Percentiles rank a stretch among this genome's conserved stretches.
These are phyloP conservation scores for Xylariaceae sp. DNA, from an alignment of 2,329 filamentous ascomycete species.

Conservation along the genomic window DNA sequence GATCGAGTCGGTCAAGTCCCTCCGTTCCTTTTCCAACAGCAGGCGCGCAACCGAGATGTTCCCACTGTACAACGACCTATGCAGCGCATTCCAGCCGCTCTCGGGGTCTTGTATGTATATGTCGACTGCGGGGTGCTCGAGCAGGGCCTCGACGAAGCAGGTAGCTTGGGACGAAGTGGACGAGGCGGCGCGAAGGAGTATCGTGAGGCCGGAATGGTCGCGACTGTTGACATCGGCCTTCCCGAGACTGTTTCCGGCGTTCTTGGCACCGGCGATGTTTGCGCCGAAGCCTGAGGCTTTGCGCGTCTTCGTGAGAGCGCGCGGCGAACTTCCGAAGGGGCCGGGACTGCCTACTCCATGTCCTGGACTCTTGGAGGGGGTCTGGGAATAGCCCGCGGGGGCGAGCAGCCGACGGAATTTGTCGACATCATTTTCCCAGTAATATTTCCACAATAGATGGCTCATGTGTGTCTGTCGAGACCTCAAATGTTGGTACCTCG, in stretches of 20 bases:
- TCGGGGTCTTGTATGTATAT: slow-evolving; percentile 81
- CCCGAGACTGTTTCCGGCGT: slow-evolving; percentile 33
- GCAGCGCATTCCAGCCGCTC: slow-evolving; percentile 92
- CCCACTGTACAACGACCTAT: slow-evolving; percentile 82
- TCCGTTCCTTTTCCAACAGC: slow-evolving; percentile 70
- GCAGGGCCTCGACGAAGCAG: slow-evolving; percentile 68
- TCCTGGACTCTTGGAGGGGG: slow-evolving; percentile 45
- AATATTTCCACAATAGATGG: slow-evolving; percentile 93
- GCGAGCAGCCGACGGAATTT: slow-evolving; percentile 84
- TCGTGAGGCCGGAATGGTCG: slow-evolving; percentile 71
- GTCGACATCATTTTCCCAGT: slow-evolving; percentile 96
- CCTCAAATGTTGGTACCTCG: slow-evolving; percentile 50
- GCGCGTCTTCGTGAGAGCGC: slow-evolving; percentile 40
- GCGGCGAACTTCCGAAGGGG: slow-evolving; percentile 41
- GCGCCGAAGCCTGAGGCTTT: slow-evolving; percentile 45
- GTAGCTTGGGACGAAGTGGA: slow-evolving; percentile 62
- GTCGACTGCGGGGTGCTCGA: slow-evolving; percentile 77
- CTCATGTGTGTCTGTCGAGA: slow-evolving; percentile 62
- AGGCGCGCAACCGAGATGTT: slow-evolving; percentile 80
- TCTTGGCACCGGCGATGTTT: slow-evolving; percentile 35
- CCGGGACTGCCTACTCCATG: slow-evolving; percentile 32
- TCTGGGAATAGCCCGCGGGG: slow-evolving; percentile 51
- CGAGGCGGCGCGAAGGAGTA: slow-evolving; percentile 78
- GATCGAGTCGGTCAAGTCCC: slow-evolving; percentile 53
- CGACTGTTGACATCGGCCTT: slow-evolving; percentile 74